Base-by-base conservation (phyloP, 352 stramenopile genomes). In the Phytophthora syringae region DNA sequence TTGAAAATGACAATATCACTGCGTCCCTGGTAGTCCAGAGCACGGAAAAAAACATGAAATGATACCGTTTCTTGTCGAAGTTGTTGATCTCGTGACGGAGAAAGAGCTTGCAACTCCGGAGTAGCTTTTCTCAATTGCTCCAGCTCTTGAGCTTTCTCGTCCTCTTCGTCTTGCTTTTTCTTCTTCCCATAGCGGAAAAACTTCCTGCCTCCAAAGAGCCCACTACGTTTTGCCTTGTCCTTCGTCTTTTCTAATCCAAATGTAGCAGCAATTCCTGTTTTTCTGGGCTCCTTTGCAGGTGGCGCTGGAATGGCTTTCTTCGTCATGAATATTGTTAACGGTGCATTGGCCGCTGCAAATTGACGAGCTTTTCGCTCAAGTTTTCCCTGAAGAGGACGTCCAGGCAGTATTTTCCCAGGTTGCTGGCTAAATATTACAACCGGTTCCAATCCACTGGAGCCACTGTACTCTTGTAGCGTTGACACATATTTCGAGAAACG, bases 281-380 rank as follows among this genome's bases (percentile, higher is more conserved):
- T 20, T 16, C 15, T 2, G 18, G 2, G 10, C 3, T 11, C 7
- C 45, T 55, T 59, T 10, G 15, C 15, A 16, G 49, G 43, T 22
- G 64, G 59, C 22, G 49, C 37, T 47, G 66, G 36, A 2, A 34
- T 21, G 1, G 24, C 32, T 59, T 70, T 68, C 30, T 59, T 70
- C 3, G 67, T 79, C 62, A 76, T 74, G 24, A 74, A 73, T 11
- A 79, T 66, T 10, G 62, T 43, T 7, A 79, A 12, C 36, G 57
- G 52, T 5, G 45, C 51, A 15, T 58, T 48, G 0, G 63, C 70
- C 2, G 39, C 40, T 34, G 74, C 39, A 16, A 90, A 89, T 43
- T 80, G 61, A 3, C 56, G 22, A 0, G 80, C 30, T 21, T 80
- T 85, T 3, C 72, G 49, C 18, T 76, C 69, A 7, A 87, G 47